These are phyloP conservation scores for Hibiscus tridactylites DNA, from an alignment of 345 rosid species.

Conservation along the genomic window DNA sequence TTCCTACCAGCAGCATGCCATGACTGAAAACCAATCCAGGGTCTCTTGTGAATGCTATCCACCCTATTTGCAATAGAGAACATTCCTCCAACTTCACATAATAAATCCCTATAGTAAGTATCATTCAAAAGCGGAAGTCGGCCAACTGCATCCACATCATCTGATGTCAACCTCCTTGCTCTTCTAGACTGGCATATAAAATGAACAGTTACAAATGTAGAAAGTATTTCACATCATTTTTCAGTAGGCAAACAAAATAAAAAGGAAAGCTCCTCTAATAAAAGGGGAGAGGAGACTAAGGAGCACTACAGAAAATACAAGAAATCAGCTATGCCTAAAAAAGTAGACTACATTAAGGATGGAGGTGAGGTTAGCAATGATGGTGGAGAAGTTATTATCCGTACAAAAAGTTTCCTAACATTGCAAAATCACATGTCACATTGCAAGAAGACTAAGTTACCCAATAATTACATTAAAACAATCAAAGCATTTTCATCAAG, in stretches of 20 bases:
- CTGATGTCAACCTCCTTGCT: slow-evolving; percentile 79
- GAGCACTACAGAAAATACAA: not conserved
- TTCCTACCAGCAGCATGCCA: slow-evolving; percentile 96
- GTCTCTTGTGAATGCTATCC: slow-evolving; percentile 85
- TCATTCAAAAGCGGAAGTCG: slow-evolving; percentile 71
- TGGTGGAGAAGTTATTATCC: not conserved
- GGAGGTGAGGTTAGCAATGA: not conserved
- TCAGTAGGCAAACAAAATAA: not conserved
- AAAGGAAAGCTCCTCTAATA: not conserved
- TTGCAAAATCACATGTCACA: not conserved
- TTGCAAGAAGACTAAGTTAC: not conserved
- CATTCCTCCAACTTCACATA: slow-evolving; percentile 98
- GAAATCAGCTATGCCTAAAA: not conserved
- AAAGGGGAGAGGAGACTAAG: not conserved
- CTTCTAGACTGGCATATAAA: slow-evolving; percentile 44
- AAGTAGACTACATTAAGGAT: not conserved
- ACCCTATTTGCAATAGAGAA: slow-evolving; percentile 83
- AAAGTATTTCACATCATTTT: not conserved
- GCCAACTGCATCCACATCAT: slow-evolving; percentile 84
- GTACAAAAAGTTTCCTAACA: not conserved
- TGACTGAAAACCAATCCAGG: slow-evolving; percentile 99
- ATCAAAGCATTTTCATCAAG: slow-evolving; percentile 1
- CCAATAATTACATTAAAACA: not conserved
- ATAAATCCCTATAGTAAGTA: slow-evolving; percentile 49
- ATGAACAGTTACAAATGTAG: slow-evolving; percentile 3